phyloP scores from a whole-genome alignment of 495 filamentous ascomycete genomes.

The Xylaria sp. region DNA sequence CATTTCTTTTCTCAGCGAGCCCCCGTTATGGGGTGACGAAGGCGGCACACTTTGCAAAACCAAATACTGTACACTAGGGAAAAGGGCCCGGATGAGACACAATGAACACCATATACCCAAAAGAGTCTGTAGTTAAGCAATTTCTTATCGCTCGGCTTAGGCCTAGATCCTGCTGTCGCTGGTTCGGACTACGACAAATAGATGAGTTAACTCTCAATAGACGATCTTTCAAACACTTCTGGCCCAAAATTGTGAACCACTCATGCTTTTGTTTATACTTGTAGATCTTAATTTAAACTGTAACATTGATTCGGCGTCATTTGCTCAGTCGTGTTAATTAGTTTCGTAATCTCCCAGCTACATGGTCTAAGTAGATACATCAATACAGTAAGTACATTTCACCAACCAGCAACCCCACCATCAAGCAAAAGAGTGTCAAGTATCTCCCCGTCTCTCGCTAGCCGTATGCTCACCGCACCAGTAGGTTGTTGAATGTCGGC shows the following conservation, averaged over 20 bases:
- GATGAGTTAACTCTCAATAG: too few relatives aligned
- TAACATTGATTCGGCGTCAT: too few relatives aligned
- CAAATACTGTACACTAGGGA: background rate
- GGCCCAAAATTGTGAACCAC: background rate
- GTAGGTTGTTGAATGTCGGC: slow-evolving; percentile 26
- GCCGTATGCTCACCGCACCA: slow-evolving; percentile 33
- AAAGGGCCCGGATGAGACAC: background rate
- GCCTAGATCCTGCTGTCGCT: background rate
- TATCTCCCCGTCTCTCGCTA: slow-evolving; percentile 29
- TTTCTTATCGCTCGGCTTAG: slow-evolving; percentile 2
- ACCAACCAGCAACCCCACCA: slow-evolving; percentile 38
- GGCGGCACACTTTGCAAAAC: background rate
- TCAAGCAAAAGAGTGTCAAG: slow-evolving; percentile 37
- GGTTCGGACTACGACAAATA: background rate
- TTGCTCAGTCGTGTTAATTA: too few relatives aligned
- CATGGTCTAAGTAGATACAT: background rate
- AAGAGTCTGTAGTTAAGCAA: background rate
- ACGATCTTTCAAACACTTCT: background rate
- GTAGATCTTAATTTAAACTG: too few relatives aligned
- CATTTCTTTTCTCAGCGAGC: too few relatives aligned
- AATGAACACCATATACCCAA: background rate
- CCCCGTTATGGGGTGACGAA: background rate
- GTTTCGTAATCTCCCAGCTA: background rate
- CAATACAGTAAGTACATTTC: background rate
- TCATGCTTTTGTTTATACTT: background rate